Evolutionary conservation across 805 yeast species (phyloP).

Genomic region (Kregervanrija delftensis): DNA sequence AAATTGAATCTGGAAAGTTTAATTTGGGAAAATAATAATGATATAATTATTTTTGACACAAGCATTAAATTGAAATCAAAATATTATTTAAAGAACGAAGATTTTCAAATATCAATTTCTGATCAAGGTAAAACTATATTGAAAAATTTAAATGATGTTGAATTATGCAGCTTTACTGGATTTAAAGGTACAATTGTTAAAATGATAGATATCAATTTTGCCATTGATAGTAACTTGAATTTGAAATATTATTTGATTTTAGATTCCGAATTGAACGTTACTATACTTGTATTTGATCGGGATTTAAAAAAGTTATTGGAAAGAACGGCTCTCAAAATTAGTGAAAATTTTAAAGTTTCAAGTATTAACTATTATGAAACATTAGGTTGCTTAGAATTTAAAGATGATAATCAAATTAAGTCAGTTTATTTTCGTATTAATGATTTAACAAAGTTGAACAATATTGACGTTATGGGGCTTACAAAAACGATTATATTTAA

Average conservation of each 20-base stretch:
- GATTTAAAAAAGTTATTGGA: background rate
- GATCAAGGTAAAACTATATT: background rate
- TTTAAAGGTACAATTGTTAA: slow-evolving; percentile 1
- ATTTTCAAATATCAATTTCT: slow-evolving; percentile 1
- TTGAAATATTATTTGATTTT: slow-evolving; percentile 8
- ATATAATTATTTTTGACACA: background rate
- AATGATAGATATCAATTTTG: slow-evolving; percentile 7
- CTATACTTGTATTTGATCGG: slow-evolving; percentile 4
- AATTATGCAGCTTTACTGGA: slow-evolving; percentile 6
- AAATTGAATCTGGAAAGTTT: background rate
- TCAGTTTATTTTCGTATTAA: no score
- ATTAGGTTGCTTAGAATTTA: no score
- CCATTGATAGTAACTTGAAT: slow-evolving; percentile 4
- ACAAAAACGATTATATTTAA: background rate
- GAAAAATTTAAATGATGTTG: background rate
- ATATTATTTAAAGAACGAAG: slow-evolving; percentile 1
- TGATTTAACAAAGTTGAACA: no score
- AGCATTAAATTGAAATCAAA: background rate
- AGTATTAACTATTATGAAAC: no score
- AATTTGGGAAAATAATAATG: background rate
- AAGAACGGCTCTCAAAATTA: no score
- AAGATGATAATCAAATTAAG: no score
- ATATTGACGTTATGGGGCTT: no score
- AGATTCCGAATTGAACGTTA: slow-evolving; percentile 5
- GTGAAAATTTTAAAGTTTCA: no score